Percentiles rank a stretch among this genome's conserved stretches.
Evolutionary conservation across 2,329 filamentous ascomycete genomes (phyloP).

Genomic region (Sporothrix brasiliensis): DNA sequence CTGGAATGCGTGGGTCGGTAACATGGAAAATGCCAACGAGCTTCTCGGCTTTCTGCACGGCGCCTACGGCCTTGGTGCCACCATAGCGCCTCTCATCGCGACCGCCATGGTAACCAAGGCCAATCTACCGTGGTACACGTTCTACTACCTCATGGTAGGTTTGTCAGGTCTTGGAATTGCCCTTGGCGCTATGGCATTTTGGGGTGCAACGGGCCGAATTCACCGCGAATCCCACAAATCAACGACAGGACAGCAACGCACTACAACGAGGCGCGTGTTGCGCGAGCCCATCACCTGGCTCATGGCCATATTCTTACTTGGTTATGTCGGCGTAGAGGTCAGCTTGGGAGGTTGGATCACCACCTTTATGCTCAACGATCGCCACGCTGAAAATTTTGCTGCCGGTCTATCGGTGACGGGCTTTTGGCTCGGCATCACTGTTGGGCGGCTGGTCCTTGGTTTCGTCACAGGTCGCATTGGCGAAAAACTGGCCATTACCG

Average conservation of each 20-base stretch:
- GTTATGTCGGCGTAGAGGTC: constrained; percentile 79
- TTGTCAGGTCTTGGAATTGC: constrained; percentile 59
- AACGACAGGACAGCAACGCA: constrained; percentile 46
- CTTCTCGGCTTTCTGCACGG: constrained; percentile 73
- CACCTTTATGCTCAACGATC: constrained; percentile 81
- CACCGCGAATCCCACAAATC: constrained; percentile 52
- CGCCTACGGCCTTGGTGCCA: constrained; percentile 71
- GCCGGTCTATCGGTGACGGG: constrained; percentile 76
- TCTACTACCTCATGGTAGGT: constrained; percentile 74
- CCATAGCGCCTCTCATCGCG: constrained; percentile 69
- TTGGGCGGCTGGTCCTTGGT: constrained; percentile 71
- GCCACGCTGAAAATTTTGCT: constrained; percentile 68
- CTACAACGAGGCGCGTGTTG: constrained; percentile 52
- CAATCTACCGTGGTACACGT: constrained; percentile 67
- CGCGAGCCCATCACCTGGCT: constrained; percentile 66
- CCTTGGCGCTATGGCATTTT: constrained; percentile 61
- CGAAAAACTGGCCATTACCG: constrained; percentile 66
- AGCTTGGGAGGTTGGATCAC: constrained; percentile 69
- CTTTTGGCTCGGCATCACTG: constrained; percentile 81
- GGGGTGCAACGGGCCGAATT: constrained; percentile 60
- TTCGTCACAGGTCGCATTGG: constrained; percentile 75
- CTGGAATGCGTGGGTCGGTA: constrained; percentile 66
- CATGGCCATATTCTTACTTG: constrained; percentile 72
- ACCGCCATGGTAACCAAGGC: constrained; percentile 71
- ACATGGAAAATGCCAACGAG: constrained; percentile 73